Evolutionary conservation across 1,284 basidiomycete genomes (phyloP).

Genomic region (Ustilago lituana): DNA sequence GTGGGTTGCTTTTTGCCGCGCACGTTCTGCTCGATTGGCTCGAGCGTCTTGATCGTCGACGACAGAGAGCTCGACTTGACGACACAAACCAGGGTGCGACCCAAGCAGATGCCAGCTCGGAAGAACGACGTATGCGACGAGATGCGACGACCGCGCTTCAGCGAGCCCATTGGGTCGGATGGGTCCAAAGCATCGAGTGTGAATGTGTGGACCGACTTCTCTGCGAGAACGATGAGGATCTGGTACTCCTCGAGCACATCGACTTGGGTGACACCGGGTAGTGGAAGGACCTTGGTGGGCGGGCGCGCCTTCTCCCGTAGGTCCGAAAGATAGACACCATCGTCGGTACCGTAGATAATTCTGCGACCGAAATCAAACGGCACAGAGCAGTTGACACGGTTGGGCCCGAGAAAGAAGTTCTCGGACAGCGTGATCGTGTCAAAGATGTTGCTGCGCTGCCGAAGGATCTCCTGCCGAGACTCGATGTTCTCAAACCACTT

Average conservation of each 20-base stretch:
- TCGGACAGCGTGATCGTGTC: conserved; percentile 86
- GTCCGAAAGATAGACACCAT: conserved; percentile 94
- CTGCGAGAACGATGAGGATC: conserved; percentile 86
- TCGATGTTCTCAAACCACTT: conserved; percentile 95
- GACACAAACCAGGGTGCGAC: conserved; percentile 93
- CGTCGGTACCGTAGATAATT: conserved; percentile 94
- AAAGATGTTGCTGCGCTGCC: conserved; percentile 86
- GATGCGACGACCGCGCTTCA: conserved; percentile 93
- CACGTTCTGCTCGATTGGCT: conserved; percentile 90
- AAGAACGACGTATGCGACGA: conserved; percentile 97
- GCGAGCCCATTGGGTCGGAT: conserved; percentile 85
- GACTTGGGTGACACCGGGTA: conserved; percentile 91
- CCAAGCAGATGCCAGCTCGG: conserved; percentile 92
- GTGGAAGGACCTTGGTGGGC: conserved; percentile 87
- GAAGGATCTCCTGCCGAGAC: conserved; percentile 85
- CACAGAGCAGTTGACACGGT: conserved; percentile 87
- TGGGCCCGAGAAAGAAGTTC: conserved; percentile 82
- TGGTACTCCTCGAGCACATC: conserved; percentile 97
- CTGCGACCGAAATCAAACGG: conserved; percentile 87
- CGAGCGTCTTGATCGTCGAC: conserved; percentile 96
- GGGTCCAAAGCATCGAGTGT: conserved; percentile 92
- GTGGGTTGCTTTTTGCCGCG: conserved; percentile 79
- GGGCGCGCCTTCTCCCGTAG: conserved; percentile 75
- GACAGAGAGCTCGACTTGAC: conserved; percentile 94
- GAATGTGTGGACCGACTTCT: conserved; percentile 94